Conservation (phyloP, 805 yeast species). For the Candida endomychidarum region DNA sequence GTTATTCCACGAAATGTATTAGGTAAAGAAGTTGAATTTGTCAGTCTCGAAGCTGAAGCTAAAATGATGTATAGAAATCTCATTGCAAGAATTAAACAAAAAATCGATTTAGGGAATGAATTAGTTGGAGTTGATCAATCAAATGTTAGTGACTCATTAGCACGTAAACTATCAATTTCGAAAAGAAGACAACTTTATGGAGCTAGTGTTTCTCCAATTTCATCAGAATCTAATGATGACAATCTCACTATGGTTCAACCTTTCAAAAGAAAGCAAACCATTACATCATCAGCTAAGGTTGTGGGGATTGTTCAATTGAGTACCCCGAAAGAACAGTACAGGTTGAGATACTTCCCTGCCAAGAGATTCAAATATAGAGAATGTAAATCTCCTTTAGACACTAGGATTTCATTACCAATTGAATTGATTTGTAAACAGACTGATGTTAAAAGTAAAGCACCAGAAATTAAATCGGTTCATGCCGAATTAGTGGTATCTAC, state of each 20-base stretch:
- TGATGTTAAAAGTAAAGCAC: slow-evolving; percentile 14
- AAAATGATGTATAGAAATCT: slow-evolving; percentile 29
- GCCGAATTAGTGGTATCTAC: slow-evolving; percentile 36
- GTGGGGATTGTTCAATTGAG: slow-evolving; percentile 31
- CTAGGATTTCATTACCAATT: slow-evolving; percentile 26
- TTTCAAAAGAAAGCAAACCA: slow-evolving; percentile 27
- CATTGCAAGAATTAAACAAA: slow-evolving; percentile 27
- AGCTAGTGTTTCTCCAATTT: slow-evolving; percentile 5
- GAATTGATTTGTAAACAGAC: slow-evolving; percentile 28
- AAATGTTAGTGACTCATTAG: slow-evolving; percentile 9
- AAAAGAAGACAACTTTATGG: slow-evolving; percentile 22
- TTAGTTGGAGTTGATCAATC: slow-evolving; percentile 13
- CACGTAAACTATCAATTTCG: slow-evolving; percentile 19
- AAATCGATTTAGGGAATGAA: slow-evolving; percentile 27
- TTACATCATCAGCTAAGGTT: slow-evolving; percentile 29
- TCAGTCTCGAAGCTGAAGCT: slow-evolving; percentile 30
- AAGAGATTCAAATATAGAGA: slow-evolving; percentile 16
- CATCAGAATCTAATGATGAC: slow-evolving; percentile 2
- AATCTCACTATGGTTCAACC: slow-evolving; percentile 25
- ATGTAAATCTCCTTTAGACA: slow-evolving; percentile 4
- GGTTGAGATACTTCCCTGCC: slow-evolving; percentile 29
- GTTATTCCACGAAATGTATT: slow-evolving; percentile 24
- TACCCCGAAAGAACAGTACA: slow-evolving; percentile 30
- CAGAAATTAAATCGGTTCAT: slow-evolving; percentile 25
- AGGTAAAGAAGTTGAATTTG: slow-evolving; percentile 22